Base-by-base conservation (phyloP, 2,329 filamentous ascomycete species). In the Fusarium pseudograminearum region DNA sequence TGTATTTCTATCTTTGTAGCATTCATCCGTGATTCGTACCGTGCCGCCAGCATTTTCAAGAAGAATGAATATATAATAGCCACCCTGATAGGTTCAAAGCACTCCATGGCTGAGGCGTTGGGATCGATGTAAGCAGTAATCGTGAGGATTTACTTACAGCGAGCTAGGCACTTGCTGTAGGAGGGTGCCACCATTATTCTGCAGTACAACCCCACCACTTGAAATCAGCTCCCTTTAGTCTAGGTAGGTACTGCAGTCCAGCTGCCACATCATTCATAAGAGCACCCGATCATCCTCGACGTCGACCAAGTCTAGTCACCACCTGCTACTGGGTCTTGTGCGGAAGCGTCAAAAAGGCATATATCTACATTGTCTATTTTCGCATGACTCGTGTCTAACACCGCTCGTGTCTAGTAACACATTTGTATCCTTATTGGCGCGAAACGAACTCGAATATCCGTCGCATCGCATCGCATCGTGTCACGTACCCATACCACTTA, bases 191-290 rank as follows among this genome's bases (percentile, higher is more conserved):
- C 47, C 46, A 51, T 57, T 61, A 51, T 61, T 42, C 56, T 66
- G 22, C 33, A 51, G 22, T 34, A 51, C 30, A 12, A 61, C 63
- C 63, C 66, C 60, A 69, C 66, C 51, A 66, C 65, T 61, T 66
- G 38, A 47, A 28, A 47, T 36, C 33, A 51, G 47, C 47, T 51
- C 33, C 47, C 38, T 45, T 15, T 16, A 47, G 54, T 28, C 40
- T 33, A 56, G 36, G 36, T 33, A 56, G 36, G 36, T 33, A 57
- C 40, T 22, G 28, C 30, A 45, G 33, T 42, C 65, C 66, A 69
- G 61, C 65, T 69, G 66, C 65, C 66, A 69, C 60, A 61, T 69
- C 65, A 66, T 47, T 69, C 66, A 20, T 61, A 53, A 53, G 55
- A 66, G 41, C 51, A 66, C 51, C 47, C 45, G 36, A 52, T 57